phyloP scores from a whole-genome alignment of 306 rosid genomes.

The Cicer bijugum region DNA sequence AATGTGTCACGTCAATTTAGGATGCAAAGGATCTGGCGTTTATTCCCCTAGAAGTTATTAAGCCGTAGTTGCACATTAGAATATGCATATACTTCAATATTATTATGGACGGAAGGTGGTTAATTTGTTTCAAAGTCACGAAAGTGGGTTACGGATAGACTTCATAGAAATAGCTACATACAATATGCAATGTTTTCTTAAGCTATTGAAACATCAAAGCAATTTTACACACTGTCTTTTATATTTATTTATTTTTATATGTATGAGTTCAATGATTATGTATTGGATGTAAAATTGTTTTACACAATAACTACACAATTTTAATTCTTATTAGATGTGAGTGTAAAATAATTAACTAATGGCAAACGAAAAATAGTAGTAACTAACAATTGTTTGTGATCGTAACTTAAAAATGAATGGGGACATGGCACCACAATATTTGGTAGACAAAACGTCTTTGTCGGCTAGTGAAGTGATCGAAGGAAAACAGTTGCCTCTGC shows the following conservation, averaged over 20 bases:
- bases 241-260: neutral
- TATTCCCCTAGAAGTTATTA: neutral
- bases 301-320: no score
- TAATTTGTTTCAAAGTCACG: constrained; percentile 55
- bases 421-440: constrained; percentile 29
- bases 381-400: neutral
- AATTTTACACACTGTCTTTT: neutral
- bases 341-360: no score
- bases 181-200: constrained; percentile 21
- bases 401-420: constrained; percentile 24
- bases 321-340: no score
- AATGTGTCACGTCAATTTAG: constrained; percentile 34
- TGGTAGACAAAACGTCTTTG: constrained; percentile 55
- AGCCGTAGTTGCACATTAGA: neutral
- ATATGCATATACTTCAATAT: neutral
- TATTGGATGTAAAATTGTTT: no score
- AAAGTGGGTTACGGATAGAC: constrained; percentile 15
- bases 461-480: constrained; percentile 62
- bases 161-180: neutral
- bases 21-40: constrained; percentile 33
- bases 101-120: constrained; percentile 15
- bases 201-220: constrained; percentile 35
- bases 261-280: no score
- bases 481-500: constrained; percentile 55
- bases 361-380: neutral